These are phyloP conservation scores for Pluteus cervinus DNA, from an alignment of 768 basidiomycete genomes.

Conservation along the genomic window DNA sequence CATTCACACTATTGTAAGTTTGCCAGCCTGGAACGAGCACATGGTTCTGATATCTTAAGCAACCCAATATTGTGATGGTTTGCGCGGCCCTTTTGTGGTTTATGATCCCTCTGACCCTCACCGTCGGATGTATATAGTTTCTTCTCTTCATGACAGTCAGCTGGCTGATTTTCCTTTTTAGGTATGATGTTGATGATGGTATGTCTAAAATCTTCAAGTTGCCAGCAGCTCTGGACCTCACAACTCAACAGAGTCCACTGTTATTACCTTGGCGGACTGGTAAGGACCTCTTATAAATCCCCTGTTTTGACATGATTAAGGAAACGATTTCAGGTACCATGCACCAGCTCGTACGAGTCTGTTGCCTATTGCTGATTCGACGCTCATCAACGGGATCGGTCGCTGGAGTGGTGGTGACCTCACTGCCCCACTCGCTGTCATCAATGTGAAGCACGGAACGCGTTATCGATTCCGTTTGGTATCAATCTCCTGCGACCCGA, in stretches of 20 bases:
- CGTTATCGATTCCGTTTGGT: constrained; percentile 54
- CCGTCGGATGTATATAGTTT: constrained; percentile 1
- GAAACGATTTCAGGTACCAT: constrained; percentile 28
- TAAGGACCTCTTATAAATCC: constrained; percentile 9
- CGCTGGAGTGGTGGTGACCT: constrained; percentile 37
- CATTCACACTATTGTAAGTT: constrained; percentile 25
- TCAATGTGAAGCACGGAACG: constrained; percentile 32
- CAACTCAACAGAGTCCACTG: constrained; percentile 19
- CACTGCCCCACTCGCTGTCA: constrained; percentile 32
- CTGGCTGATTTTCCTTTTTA: not conserved
- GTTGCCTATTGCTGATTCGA: constrained; percentile 26
- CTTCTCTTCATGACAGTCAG: not conserved
- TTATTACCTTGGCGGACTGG: constrained; percentile 50
- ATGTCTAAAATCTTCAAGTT: not conserved
- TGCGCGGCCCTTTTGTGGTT: constrained; percentile 16
- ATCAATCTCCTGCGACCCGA: constrained; percentile 42
- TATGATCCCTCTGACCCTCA: constrained; percentile 16
- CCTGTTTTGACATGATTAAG: not conserved
- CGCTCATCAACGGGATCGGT: constrained; percentile 48
- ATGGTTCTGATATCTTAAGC: no score
- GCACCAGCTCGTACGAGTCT: constrained; percentile 14
- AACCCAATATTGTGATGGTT: constrained; percentile 19
- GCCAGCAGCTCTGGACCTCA: not conserved
- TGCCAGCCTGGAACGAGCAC: no score
- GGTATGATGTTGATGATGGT: constrained; percentile 22